Conservation (phyloP, 305 asterid species). For the Solanum chacoense region DNA sequence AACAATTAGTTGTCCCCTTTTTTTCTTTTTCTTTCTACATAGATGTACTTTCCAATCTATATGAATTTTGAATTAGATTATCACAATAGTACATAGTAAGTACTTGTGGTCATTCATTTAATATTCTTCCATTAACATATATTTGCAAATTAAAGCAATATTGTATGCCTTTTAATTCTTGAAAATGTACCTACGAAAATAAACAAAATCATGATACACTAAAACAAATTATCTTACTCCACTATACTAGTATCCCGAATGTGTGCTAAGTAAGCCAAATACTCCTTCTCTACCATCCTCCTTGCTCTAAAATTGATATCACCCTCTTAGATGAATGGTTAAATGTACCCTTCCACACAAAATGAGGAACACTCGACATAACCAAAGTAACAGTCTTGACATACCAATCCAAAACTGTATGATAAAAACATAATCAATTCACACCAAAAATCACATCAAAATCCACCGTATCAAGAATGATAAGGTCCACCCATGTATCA, state of each 20-base stretch:
- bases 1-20: not conserved
- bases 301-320: not conserved
- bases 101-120: not conserved
- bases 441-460: not conserved
- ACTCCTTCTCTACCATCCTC: not conserved
- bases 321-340: not conserved
- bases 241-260: not conserved
- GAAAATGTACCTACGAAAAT: not conserved
- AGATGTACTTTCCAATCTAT: not conserved
- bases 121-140: not conserved
- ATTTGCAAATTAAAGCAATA: not conserved
- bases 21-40: not conserved
- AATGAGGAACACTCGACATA: too few relatives aligned
- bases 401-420: not conserved
- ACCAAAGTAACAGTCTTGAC: not conserved
- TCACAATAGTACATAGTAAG: not conserved
- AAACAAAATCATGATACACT: not conserved
- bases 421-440: not conserved
- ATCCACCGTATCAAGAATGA: not conserved
- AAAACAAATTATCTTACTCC: not conserved
- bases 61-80: not conserved
- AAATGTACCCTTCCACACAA: not conserved
- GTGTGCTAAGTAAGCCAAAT: not conserved
- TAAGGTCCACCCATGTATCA: not conserved
- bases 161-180: not conserved